These are phyloP conservation scores for Hsuehochloa calcarea DNA, from an alignment of 176 grass and related monocot species.

Conservation along the genomic window DNA sequence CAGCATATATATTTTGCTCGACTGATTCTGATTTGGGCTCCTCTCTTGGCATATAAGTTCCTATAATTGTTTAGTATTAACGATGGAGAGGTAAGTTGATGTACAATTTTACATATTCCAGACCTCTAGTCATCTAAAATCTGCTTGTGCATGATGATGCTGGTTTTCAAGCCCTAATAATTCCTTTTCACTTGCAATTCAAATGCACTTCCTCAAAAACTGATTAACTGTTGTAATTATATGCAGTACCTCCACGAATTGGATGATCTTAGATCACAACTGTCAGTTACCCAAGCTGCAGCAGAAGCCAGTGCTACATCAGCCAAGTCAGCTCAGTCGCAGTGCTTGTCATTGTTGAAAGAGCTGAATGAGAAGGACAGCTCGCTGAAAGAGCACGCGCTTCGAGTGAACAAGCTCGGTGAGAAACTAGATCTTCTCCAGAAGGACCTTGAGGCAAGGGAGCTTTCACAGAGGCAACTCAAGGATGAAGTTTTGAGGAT, in stretches of 20 bases:
- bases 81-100: neutral
- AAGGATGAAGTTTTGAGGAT: conserved; percentile 70
- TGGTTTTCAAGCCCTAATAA: neutral
- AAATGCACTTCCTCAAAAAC: conserved; percentile 11
- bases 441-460: conserved; percentile 63
- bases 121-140: neutral
- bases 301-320: conserved; percentile 79
- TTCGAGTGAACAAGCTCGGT: conserved; percentile 65
- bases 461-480: conserved; percentile 72
- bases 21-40: neutral
- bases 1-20: neutral
- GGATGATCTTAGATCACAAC: conserved; percentile 64
- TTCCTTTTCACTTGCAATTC: neutral
- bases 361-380: conserved; percentile 73
- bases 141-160: neutral
- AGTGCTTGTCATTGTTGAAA: conserved; percentile 59
- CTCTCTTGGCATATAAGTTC: neutral
- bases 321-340: conserved; percentile 63
- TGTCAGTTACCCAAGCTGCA: conserved; percentile 62
- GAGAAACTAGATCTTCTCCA: conserved; percentile 74
- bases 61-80: neutral
- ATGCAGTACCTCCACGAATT: conserved; percentile 66
- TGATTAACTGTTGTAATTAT: neutral
- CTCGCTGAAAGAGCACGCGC: conserved; percentile 63
- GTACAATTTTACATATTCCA: neutral